These are phyloP conservation scores for Dendrobium chrysotoxum DNA, from an alignment of 106 monocot species.

Conservation along the genomic window DNA sequence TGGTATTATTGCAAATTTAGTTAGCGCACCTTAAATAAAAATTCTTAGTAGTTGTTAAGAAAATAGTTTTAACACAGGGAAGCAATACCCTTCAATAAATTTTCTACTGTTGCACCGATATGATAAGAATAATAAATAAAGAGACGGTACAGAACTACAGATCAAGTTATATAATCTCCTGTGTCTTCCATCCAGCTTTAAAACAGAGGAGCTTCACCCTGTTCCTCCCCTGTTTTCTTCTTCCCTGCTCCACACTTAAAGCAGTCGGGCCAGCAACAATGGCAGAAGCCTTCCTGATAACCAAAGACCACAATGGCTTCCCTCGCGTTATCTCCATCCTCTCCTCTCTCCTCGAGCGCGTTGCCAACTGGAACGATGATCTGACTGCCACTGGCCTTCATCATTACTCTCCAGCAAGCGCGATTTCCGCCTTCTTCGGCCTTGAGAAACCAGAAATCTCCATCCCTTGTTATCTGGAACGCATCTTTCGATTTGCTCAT, in stretches of 20 bases:
- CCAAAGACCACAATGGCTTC: conserved; percentile 2
- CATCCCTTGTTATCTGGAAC: conserved; percentile 28
- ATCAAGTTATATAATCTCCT: too few species aligned
- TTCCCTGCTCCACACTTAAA: not conserved
- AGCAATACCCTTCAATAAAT: too few species aligned
- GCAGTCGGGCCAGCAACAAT: not conserved
- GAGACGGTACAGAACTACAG: too few species aligned
- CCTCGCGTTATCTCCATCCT: conserved; percentile 28
- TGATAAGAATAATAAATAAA: too few species aligned
- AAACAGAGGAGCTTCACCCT: conserved; percentile 1
- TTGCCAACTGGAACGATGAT: conserved; percentile 29
- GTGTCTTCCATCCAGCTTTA: not conserved
- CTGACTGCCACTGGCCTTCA: not conserved
- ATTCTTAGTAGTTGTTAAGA: too few species aligned
- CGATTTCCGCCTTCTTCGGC: conserved; percentile 29
- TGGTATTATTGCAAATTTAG: too few species aligned
- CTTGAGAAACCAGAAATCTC: conserved; percentile 28
- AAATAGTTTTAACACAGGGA: too few species aligned
- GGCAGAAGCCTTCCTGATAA: conserved; percentile 6
- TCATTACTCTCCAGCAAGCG: not conserved
- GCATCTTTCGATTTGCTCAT: conserved; percentile 35
- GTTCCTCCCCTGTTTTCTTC: not conserved
- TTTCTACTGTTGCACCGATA: too few species aligned
- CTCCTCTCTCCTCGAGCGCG: conserved; percentile 32
- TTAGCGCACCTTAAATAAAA: too few species aligned